Percentiles rank a stretch among this genome's conserved stretches.
Evolutionary conservation across 163 green algal genomes (phyloP).

Genomic region (Coccomyxa subellipsoidea): DNA sequence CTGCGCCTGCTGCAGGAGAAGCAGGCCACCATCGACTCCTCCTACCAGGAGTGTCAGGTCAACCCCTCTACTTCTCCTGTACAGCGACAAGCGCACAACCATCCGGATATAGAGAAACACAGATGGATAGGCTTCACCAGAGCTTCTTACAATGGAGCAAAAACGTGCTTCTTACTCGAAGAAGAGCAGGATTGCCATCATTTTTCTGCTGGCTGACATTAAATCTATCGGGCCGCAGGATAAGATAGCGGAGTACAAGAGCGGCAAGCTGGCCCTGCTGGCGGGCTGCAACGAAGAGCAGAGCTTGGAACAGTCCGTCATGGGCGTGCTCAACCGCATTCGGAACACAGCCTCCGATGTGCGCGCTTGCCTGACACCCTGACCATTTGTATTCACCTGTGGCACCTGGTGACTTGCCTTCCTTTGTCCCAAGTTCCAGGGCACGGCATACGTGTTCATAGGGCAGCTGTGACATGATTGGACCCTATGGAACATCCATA

Average conservation of each 20-base stretch:
- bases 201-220: no score
- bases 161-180: no score
- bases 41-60: constrained; percentile 68
- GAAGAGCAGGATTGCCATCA: no score
- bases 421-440: no score
- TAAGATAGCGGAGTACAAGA: constrained; percentile 66
- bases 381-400: no score
- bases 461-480: background rate
- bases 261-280: constrained; percentile 70
- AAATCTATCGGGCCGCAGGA: no score
- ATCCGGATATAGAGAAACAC: no score
- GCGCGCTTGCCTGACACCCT: background rate
- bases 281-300: constrained; percentile 86
- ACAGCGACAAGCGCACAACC: no score
- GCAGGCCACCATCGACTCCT: constrained; percentile 47
- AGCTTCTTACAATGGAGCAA: no score
- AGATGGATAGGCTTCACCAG: no score
- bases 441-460: no score
- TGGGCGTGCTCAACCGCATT: constrained; percentile 90
- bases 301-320: constrained; percentile 80
- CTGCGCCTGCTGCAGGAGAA: constrained; percentile 48
- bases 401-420: no score
- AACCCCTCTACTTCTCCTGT: background rate
- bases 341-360: constrained; percentile 85
- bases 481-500: background rate